Percentiles rank a stretch among this genome's conserved stretches.
Conservation (phyloP, 78 protist genomes). For the Dictyostelium firmibasis region DNA sequence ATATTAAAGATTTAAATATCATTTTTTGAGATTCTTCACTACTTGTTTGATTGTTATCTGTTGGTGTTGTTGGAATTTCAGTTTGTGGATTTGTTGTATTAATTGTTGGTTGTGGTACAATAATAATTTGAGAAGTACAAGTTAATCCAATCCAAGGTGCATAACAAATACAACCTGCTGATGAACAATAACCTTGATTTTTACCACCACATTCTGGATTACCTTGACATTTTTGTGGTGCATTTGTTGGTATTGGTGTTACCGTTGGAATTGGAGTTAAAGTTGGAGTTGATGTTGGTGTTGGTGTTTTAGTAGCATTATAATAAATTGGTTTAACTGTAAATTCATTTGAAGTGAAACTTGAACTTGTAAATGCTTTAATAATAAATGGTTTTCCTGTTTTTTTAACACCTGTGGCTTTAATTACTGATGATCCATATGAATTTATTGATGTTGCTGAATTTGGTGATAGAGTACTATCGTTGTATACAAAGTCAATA, state of each 20-base stretch:
- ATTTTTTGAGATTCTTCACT: not conserved
- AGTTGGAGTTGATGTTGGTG: not conserved
- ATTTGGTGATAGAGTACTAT: not conserved
- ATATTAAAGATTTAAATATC: not conserved
- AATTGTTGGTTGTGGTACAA: not conserved
- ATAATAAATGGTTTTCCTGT: not conserved
- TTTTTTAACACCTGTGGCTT: not conserved
- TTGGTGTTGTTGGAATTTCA: not conserved
- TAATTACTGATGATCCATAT: not conserved
- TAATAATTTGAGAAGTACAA: not conserved
- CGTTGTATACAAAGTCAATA: not conserved
- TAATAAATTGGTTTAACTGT: not conserved
- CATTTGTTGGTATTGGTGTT: not conserved
- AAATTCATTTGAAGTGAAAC: not conserved
- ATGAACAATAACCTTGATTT: not conserved
- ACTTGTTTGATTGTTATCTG: not conserved
- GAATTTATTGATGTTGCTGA: not conserved
- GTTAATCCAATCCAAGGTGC: not conserved
- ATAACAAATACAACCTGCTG: not conserved
- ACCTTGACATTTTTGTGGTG: not conserved
- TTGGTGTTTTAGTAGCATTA: not conserved
- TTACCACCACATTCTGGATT: conserved; percentile 9
- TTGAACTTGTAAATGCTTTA: not conserved
- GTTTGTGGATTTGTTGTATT: not conserved
- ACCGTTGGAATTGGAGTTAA: not conserved